Base-by-base conservation (phyloP, 2,329 filamentous ascomycete genomes). In the Aureobasidium leucospermi region DNA sequence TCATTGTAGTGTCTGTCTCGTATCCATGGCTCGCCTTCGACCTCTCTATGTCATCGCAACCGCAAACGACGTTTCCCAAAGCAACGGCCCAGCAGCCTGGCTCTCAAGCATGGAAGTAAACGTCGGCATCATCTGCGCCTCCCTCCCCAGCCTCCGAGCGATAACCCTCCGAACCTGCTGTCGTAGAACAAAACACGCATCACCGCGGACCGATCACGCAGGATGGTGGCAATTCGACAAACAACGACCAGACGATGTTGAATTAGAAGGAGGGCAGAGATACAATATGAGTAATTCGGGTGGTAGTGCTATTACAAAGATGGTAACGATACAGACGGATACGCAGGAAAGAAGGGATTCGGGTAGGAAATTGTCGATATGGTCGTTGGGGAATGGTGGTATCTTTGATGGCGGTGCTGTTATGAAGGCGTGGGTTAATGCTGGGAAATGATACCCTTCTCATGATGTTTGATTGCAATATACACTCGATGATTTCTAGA, bases 41-140 rank as follows among this genome's bases (percentile, higher is more conserved):
- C 63, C 63, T 2, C 64, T 69, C 9, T 66, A 67, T 39, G 61
- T 63, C 38, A 62, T 68, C 48, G 65, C 67, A 6, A 60, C 61
- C 28, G 59, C 62, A 7, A 3, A 49, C 11, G 67, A 69, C 59
- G 61, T 66, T 23, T 64, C 62, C 61, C 66, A 63, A 62, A 65
- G 67, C 60, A 67, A 58, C 29, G 64, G 65, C 4, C 62, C 65
- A 10, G 66, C 66, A 41, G 67, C 66, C 36, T 62, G 65, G 19
- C 66, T 66, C 63, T 66, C 64, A 9, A 61, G 55, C 42, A 58
- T 67, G 28, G 68, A 69, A 61, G 65, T 67, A 60, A 67, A 69
- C 58, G 65, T 66, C 29, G 68, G 65, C 47, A 69, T 68, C 45
- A 56, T 67, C 16, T 69, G 65, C 59, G 65, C 65, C 15, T 66